phyloP scores from a whole-genome alignment of 306 rosid genomes.

The Erythrophleum fordii region DNA sequence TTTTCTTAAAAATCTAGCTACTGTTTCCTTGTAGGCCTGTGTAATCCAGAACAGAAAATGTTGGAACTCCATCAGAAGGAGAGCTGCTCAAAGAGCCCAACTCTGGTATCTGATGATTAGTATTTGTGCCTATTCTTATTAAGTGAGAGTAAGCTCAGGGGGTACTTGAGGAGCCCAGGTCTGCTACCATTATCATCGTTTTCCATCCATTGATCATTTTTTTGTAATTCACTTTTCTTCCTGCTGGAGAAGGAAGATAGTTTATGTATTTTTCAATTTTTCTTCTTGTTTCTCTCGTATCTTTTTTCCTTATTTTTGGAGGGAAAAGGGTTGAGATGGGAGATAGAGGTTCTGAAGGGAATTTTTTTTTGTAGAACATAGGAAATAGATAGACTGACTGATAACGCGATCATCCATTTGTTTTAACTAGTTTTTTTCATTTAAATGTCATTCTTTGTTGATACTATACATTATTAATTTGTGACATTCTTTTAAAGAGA shows the following conservation, averaged over 20 bases:
- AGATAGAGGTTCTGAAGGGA: slow-evolving; percentile 30
- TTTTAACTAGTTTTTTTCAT: not conserved
- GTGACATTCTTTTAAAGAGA: slow-evolving; percentile 21
- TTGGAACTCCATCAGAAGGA: slow-evolving; percentile 85
- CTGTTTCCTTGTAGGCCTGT: slow-evolving; percentile 69
- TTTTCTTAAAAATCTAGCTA: not conserved
- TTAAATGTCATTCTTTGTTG: not conserved
- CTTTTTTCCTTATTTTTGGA: not conserved
- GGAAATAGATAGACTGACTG: slow-evolving; percentile 29
- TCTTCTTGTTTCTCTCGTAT: not conserved
- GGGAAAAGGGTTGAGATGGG: not conserved
- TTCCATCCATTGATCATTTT: slow-evolving; percentile 26
- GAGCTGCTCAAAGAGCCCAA: slow-evolving; percentile 76
- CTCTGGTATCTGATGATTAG: slow-evolving; percentile 68
- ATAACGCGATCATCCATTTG: not conserved
- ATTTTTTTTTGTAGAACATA: not conserved
- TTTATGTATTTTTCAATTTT: slow-evolving; percentile 18
- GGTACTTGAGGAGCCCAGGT: slow-evolving; percentile 31
- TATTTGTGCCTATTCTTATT: not conserved
- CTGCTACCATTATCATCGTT: slow-evolving; percentile 22
- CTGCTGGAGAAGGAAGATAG: not conserved
- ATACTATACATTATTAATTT: not conserved
- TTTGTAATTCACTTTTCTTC: slow-evolving; percentile 29
- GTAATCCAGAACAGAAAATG: slow-evolving; percentile 80
- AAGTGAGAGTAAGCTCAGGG: slow-evolving; percentile 46